phyloP scores from a whole-genome alignment of 1,284 basidiomycete species.

The Ganoderma sinense region DNA sequence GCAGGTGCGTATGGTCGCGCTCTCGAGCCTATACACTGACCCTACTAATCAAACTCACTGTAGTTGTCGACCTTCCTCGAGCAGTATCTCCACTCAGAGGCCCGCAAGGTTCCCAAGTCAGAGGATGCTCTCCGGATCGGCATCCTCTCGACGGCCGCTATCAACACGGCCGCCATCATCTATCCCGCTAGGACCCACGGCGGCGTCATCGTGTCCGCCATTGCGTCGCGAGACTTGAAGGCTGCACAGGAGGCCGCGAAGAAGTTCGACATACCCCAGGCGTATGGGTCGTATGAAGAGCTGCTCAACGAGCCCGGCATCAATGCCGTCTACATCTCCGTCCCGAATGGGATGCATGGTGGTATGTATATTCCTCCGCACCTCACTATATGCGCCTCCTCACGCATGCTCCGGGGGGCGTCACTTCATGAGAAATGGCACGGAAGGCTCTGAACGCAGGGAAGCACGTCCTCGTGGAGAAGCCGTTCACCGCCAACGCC shows the following conservation, averaged over 20 bases:
- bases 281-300: conserved; percentile 60
- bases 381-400: conserved; percentile 52
- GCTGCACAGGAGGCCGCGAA: conserved; percentile 62
- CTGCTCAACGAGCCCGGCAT: conserved; percentile 69
- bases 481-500: conserved; percentile 67
- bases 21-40: not conserved
- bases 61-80: conserved; percentile 26
- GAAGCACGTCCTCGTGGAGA: conserved; percentile 80
- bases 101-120: conserved; percentile 13
- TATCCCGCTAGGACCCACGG: conserved; percentile 62
- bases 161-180: conserved; percentile 66
- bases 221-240: conserved; percentile 65
- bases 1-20: conserved; percentile 12
- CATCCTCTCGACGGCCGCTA: conserved; percentile 68
- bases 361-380: conserved; percentile 45
- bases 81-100: conserved; percentile 22
- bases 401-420: conserved; percentile 47
- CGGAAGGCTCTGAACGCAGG: conserved; percentile 75
- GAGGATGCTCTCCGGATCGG: conserved; percentile 56
- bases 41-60: not conserved
- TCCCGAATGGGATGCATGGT: conserved; percentile 29
- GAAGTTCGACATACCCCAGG: conserved; percentile 63
- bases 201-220: conserved; percentile 64
- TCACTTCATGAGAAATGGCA: conserved; percentile 55
- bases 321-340: conserved; percentile 69